Percentiles rank a stretch among this genome's conserved stretches.
These are phyloP conservation scores for Areca catechu DNA, from an alignment of 176 grass and related monocot species.

Conservation along the genomic window DNA sequence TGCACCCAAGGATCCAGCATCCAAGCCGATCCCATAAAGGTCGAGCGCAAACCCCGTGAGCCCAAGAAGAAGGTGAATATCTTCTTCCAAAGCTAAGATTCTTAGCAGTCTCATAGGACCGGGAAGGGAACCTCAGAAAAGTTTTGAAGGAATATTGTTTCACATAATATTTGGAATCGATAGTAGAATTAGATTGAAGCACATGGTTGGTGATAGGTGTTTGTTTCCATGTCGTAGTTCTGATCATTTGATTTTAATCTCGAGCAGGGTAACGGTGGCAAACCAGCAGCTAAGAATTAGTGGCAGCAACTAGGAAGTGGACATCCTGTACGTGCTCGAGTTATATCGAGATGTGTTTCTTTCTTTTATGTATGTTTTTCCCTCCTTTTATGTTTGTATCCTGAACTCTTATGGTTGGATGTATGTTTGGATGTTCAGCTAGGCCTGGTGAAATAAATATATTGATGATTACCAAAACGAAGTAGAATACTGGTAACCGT, in stretches of 20 bases:
- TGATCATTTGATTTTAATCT: constrained; percentile 10
- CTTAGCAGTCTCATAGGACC: too few relatives aligned
- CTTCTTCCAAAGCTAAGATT: too few relatives aligned
- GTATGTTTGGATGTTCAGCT: too few relatives aligned
- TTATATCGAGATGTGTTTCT: not conserved
- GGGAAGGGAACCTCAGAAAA: not conserved
- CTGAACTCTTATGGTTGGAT: too few relatives aligned
- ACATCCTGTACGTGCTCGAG: constrained; percentile 1
- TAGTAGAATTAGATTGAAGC: not conserved
- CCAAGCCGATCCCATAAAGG: constrained; percentile 71
- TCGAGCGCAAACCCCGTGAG: constrained; percentile 62
- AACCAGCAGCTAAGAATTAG: constrained; percentile 45
- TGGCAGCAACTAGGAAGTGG: not conserved
- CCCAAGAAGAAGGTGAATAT: constrained; percentile 64
- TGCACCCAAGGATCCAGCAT: constrained; percentile 28
- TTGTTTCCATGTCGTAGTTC: not conserved
- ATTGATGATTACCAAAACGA: too few relatives aligned
- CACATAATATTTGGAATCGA: not conserved
- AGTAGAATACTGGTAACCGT: too few relatives aligned
- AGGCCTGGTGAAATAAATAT: too few relatives aligned
- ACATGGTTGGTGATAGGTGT: not conserved
- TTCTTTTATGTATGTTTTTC: too few relatives aligned
- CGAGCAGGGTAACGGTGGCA: constrained; percentile 45
- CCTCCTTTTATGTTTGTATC: too few relatives aligned
- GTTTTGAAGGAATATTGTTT: not conserved